Evolutionary conservation across 768 basidiomycete genomes (phyloP).

Genomic region (Amanita exitialis): DNA sequence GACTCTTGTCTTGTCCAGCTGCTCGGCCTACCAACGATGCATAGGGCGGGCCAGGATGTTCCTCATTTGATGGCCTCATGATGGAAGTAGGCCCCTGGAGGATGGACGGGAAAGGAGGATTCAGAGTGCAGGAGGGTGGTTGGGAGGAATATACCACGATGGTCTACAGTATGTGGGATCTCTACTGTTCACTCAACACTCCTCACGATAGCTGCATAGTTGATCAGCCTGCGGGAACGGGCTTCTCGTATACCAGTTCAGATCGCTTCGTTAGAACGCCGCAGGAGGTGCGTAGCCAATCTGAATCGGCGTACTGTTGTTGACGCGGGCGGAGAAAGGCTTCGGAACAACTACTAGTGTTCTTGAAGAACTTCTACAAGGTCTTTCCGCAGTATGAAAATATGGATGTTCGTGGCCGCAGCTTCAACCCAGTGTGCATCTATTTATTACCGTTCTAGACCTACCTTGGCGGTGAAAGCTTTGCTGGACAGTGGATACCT

Average conservation of each 20-base stretch:
- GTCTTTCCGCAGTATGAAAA: conserved; percentile 83
- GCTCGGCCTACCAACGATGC: neutral
- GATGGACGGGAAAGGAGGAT: conserved; percentile 60
- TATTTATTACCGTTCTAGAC: conserved; percentile 43
- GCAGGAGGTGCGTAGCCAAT: conserved; percentile 34
- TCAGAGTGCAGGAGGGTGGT: conserved; percentile 72
- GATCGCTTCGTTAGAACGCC: conserved; percentile 78
- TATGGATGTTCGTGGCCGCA: conserved; percentile 59
- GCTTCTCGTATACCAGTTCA: conserved; percentile 83
- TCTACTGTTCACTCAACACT: neutral
- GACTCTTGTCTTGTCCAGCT: neutral
- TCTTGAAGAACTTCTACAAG: conserved; percentile 78
- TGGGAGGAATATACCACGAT: conserved; percentile 98
- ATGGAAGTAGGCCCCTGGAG: conserved; percentile 98
- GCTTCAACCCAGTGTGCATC: neutral
- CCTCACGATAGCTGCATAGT: conserved; percentile 37
- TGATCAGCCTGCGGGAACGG: conserved; percentile 96
- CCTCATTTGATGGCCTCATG: conserved; percentile 93
- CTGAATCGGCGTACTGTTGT: neutral
- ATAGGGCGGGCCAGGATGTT: conserved; percentile 95
- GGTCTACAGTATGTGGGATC: conserved; percentile 65
- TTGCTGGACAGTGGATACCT: conserved; percentile 96
- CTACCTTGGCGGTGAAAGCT: conserved; percentile 93
- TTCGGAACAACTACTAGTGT: conserved; percentile 68
- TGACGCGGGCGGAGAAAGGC: conserved; percentile 36